phyloP scores from a whole-genome alignment of 2,329 filamentous ascomycete species.

The Cordyceps fumosorosea region DNA sequence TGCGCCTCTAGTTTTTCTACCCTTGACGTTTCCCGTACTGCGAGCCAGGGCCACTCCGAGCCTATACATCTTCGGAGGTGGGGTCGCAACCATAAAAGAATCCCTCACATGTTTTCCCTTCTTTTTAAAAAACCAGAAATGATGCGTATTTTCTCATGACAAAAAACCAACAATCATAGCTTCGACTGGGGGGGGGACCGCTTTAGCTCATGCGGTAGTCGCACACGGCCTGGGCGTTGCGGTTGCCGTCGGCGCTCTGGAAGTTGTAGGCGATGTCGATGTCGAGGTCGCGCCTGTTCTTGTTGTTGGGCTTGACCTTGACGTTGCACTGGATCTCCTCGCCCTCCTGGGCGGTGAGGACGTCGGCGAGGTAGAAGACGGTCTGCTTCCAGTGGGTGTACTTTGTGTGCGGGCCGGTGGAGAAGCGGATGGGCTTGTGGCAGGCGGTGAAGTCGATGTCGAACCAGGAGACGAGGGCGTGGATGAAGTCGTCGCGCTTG shows the following conservation, averaged over 20 bases:
- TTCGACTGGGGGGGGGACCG: not conserved
- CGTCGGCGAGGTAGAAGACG: constrained; percentile 93
- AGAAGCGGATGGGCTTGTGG: constrained; percentile 97
- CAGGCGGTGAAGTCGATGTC: constrained; percentile 98
- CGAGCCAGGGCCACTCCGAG: not conserved
- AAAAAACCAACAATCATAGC: too few species aligned
- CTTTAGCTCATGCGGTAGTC: constrained; percentile 71
- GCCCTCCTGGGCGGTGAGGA: constrained; percentile 82
- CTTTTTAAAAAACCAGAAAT: not conserved
- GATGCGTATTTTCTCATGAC: not conserved
- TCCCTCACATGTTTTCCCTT: not conserved
- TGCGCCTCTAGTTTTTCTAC: constrained; percentile 11
- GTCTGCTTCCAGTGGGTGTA: constrained; percentile 99
- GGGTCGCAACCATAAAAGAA: constrained; percentile 11
- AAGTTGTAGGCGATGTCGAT: constrained; percentile 81
- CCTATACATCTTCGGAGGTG: not conserved
- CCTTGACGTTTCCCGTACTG: constrained; percentile 7
- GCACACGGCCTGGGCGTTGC: constrained; percentile 62
- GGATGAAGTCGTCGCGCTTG: constrained; percentile 88
- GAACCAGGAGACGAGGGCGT: constrained; percentile 97
- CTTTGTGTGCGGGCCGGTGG: constrained; percentile 94
- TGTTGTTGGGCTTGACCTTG: constrained; percentile 79
- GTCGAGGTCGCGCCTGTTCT: constrained; percentile 92
- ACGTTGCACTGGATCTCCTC: constrained; percentile 72
- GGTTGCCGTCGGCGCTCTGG: constrained; percentile 65